Percentiles rank a stretch among this genome's conserved stretches.
phyloP scores from a whole-genome alignment of 345 rosid species.

The Citrus cavaleriei region DNA sequence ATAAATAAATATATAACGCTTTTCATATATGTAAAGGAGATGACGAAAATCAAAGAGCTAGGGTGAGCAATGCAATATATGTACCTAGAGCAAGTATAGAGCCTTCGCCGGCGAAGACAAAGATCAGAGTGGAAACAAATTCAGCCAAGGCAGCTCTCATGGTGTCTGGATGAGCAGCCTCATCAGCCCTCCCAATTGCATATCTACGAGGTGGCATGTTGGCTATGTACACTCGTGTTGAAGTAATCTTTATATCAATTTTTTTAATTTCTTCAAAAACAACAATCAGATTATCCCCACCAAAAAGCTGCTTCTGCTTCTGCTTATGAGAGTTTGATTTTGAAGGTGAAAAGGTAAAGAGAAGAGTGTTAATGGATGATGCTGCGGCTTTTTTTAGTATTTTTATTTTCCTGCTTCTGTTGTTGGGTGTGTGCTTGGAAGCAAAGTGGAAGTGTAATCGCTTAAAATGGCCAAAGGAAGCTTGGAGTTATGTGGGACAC shows the following conservation, averaged over 20 bases:
- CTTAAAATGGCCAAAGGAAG: conserved; percentile 14
- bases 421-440: conserved; percentile 20
- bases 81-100: conserved; percentile 65
- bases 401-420: too few relatives aligned
- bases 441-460: conserved; percentile 26
- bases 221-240: not conserved
- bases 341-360: not conserved
- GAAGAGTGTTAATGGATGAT: not conserved
- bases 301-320: not conserved
- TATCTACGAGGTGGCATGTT: conserved; percentile 37
- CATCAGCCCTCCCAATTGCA: conserved; percentile 41
- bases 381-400: not conserved
- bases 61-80: not conserved
- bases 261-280: not conserved
- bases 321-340: not conserved
- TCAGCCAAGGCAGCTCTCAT: conserved; percentile 62
- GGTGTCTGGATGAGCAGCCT: conserved; percentile 49
- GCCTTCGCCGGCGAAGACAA: conserved; percentile 81
- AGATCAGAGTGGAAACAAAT: conserved; percentile 64
- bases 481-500: conserved; percentile 31
- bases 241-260: not conserved
- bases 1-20: too few relatives aligned
- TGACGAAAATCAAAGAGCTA: not conserved
- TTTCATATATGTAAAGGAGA: not conserved
- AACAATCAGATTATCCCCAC: not conserved